Percentiles rank a stretch among this genome's conserved stretches.
Conservation (phyloP, 2,329 filamentous ascomycete species). For the Exophiala phaeomuriformis region DNA sequence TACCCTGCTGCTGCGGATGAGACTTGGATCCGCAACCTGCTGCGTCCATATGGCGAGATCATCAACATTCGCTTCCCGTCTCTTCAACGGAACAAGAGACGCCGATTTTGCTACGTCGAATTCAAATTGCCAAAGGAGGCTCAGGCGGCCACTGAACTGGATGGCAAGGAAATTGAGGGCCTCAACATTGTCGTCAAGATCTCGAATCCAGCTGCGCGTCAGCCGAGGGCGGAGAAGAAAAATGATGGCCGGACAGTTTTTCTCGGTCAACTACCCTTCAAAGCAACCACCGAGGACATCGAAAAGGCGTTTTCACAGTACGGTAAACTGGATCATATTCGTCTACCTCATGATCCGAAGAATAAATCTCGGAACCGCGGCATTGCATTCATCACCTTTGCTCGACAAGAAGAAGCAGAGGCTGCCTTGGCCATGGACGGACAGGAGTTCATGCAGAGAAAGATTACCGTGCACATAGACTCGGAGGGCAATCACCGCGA, state of each 20-base stretch:
- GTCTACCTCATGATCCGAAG: slow-evolving; percentile 60
- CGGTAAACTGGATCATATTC: slow-evolving; percentile 65
- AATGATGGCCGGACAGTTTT: slow-evolving; percentile 85
- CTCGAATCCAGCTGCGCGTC: slow-evolving; percentile 72
- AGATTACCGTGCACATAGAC: slow-evolving; percentile 57
- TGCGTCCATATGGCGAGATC: slow-evolving; percentile 66
- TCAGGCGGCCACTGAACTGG: slow-evolving; percentile 61
- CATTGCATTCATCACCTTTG: slow-evolving; percentile 72
- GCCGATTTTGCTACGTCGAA: slow-evolving; percentile 94
- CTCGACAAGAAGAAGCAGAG: slow-evolving; percentile 36
- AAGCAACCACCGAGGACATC: slow-evolving; percentile 60
- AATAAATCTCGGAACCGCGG: slow-evolving; percentile 60
- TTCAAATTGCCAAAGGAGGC: slow-evolving; percentile 66
- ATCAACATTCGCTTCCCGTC: slow-evolving; percentile 84
- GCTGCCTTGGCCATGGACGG: slow-evolving; percentile 63
- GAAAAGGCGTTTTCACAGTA: slow-evolving; percentile 65
- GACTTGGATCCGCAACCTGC: slow-evolving; percentile 49
- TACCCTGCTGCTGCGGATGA: slow-evolving; percentile 57
- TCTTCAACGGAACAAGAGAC: slow-evolving; percentile 77
- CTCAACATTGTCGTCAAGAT: slow-evolving; percentile 69
- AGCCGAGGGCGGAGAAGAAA: slow-evolving; percentile 68
- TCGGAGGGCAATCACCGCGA: slow-evolving; percentile 34
- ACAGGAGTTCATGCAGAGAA: slow-evolving; percentile 59
- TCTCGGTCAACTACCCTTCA: slow-evolving; percentile 60
- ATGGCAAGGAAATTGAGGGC: slow-evolving; percentile 59